phyloP scores from a whole-genome alignment of 805 yeast genomes.

The Zygoascus flipseniorum region DNA sequence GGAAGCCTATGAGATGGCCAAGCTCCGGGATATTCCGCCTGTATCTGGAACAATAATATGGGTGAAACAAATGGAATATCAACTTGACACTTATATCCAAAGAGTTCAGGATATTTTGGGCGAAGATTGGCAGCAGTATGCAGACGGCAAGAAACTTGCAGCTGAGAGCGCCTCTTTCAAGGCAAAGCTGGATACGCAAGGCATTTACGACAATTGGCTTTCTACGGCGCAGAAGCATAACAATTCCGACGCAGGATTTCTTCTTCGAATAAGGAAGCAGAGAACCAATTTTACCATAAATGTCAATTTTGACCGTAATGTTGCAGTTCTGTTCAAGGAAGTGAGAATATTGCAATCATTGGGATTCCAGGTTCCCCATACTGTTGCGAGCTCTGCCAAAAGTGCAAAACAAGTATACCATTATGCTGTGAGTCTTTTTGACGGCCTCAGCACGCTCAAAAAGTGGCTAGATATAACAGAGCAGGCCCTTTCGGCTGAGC shows the following conservation, averaged over 20 bases:
- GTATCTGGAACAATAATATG: slow-evolving; percentile 42
- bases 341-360: slow-evolving; percentile 41
- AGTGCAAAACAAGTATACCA: slow-evolving; percentile 48
- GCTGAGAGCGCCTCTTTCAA: slow-evolving; percentile 40
- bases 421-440: slow-evolving; percentile 44
- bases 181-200: slow-evolving; percentile 38
- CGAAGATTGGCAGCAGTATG: slow-evolving; percentile 48
- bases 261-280: slow-evolving; percentile 32
- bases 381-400: slow-evolving; percentile 39
- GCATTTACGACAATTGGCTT: slow-evolving; percentile 44
- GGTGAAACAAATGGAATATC: slow-evolving; percentile 43
- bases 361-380: slow-evolving; percentile 51
- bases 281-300: slow-evolving; percentile 28
- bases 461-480: slow-evolving; percentile 27
- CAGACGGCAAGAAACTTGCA: slow-evolving; percentile 59
- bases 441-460: slow-evolving; percentile 39
- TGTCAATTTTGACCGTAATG: slow-evolving; percentile 45
- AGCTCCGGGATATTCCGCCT: slow-evolving; percentile 40
- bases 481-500: slow-evolving; percentile 31
- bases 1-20: slow-evolving; percentile 29
- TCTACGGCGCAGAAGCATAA: slow-evolving; percentile 17
- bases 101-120: slow-evolving; percentile 49
- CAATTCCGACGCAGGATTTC: slow-evolving; percentile 25
- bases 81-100: slow-evolving; percentile 34
- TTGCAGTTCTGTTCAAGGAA: slow-evolving; percentile 42